phyloP scores from a whole-genome alignment of 768 basidiomycete genomes.

The Termitomyces sp. region DNA sequence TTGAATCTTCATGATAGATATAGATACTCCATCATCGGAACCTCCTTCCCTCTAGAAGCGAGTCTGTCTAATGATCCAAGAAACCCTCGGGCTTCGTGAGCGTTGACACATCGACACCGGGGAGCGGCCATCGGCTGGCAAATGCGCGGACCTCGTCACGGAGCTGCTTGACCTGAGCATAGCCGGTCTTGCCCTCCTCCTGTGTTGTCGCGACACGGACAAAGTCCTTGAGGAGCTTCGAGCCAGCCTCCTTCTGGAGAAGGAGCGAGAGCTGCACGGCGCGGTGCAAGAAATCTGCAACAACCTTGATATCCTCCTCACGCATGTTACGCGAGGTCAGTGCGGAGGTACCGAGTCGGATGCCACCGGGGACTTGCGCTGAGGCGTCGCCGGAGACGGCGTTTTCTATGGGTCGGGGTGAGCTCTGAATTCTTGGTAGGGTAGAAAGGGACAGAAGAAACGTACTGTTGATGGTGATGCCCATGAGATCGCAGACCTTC shows the following conservation, averaged over 20 bases:
- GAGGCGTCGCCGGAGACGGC: constrained; percentile 96
- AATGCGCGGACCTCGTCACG: constrained; percentile 77
- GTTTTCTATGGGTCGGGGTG: constrained; percentile 57
- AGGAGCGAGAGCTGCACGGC: constrained; percentile 85
- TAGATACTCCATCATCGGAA: neutral
- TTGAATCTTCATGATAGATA: constrained; percentile 43
- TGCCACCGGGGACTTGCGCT: constrained; percentile 94
- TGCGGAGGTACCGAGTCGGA: constrained; percentile 92
- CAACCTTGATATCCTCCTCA: constrained; percentile 80
- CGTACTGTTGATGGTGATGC: constrained; percentile 95
- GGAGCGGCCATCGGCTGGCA: constrained; percentile 86
- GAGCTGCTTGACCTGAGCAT: constrained; percentile 65
- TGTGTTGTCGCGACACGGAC: constrained; percentile 70
- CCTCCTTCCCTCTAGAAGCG: neutral
- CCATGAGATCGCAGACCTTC: constrained; percentile 95
- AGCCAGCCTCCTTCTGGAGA: constrained; percentile 92
- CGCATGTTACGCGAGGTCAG: constrained; percentile 92
- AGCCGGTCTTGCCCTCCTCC: constrained; percentile 67
- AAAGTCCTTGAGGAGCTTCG: constrained; percentile 95
- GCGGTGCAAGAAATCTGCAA: constrained; percentile 91
- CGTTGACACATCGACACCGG: constrained; percentile 62
- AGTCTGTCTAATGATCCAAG: constrained; percentile 12
- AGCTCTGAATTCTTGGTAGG: neutral
- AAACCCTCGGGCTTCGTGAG: constrained; percentile 59
- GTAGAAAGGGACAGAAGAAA: constrained; percentile 7